Base-by-base conservation (phyloP, 78 protist genomes). In the Monocercomonoides exilis region DNA sequence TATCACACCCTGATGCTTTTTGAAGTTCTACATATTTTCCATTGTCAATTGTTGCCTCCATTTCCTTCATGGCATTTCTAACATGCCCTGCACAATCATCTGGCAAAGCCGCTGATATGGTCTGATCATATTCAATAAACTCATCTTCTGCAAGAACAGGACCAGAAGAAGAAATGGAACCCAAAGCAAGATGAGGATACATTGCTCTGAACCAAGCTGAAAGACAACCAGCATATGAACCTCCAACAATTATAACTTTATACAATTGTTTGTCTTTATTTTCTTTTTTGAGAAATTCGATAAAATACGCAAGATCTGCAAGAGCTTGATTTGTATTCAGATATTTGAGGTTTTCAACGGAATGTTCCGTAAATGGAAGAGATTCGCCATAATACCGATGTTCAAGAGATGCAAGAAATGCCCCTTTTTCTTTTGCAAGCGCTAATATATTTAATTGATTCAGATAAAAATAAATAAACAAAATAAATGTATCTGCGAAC, bases 341-440 rank as follows among this genome's bases (percentile, higher is more conserved):
- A 43, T 41, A 94, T 35, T 87, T 54, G 34, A 94, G 80, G 63
- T 93, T 93, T 41, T 90, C 94, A 0, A 89, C 77, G 41, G 92
- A 63, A 1, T 87, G 35, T 29, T 84, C 85, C n/a, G 38, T 38
- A 34, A 86, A 87, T 35, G 96, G 96, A 4, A 84, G 42, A 32
- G 94, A 88, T 11, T 81, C 87, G 41, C 96, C 96, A 80, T 94
- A 94, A 77, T 88, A 94, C 36, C 96, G 88, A 46, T 94, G 96
- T 79, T 94, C 96, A 2, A 94, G 81, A 6, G 94, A 87, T 0
- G 91, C 92, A 63, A 92, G 84, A 64, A 87, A 44, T 1, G 87
- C 89, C 4, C 54, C 84, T 6, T 45, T 46, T 38, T 89, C 46
- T 45, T 89, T 2, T 2, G 91, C 91, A 1, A 89, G 46, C 2